Base-by-base conservation (phyloP, 2,329 filamentous ascomycete species). In the Neofusicoccum ribis region DNA sequence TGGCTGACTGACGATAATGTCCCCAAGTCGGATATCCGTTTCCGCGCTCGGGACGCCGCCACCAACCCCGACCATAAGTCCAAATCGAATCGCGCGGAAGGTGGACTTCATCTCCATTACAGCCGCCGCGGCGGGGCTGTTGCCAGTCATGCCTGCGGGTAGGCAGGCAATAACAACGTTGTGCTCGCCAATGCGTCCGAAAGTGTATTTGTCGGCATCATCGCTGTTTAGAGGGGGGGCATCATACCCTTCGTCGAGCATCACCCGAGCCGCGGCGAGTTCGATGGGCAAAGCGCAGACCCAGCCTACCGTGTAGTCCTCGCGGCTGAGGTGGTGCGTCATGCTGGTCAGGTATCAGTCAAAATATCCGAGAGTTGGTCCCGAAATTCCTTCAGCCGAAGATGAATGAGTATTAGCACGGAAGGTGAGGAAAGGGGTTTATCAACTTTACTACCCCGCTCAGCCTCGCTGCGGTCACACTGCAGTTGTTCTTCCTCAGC, bases 11-110 rank as follows among this genome's bases (percentile, higher is more conserved):
- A 72, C 68, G 31, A 72, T 70, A n/a, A 73, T 69, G 23, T 73
- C 71, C 9, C 71, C 71, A 17, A 73, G 70, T 31, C 71, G 67
- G 11, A 72, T 67, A 51, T 73, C 71, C 46, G 46, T 50, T 44
- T 67, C 63, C 3, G 20, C 49, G 41, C 66, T 68, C 9, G 70
- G 69, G n/a, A 72, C 70, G 23, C 71, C 71, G 34, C 77, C 76
- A 0, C 77, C 80, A 43, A 83, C 78, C 17, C 80, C 80, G 0
- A 83, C 79, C 73, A 83, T 75, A 1, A 83, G 70, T 2, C 74
- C 75, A 44, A 82, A 72, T 20, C 69, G 72, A 37, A 81, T 77
- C 1, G 23, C 44, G 5, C 58, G 65, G 65, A 80, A 81, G 4
- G 71, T 72, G 5, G 67, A 59, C 14, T 64, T 62, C 70, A 79